Evolutionary conservation across 495 filamentous ascomycete genomes (phyloP), one percentile per base, ranked within the genome.

Genomic region (Xylaria flabelliformis): DNA sequence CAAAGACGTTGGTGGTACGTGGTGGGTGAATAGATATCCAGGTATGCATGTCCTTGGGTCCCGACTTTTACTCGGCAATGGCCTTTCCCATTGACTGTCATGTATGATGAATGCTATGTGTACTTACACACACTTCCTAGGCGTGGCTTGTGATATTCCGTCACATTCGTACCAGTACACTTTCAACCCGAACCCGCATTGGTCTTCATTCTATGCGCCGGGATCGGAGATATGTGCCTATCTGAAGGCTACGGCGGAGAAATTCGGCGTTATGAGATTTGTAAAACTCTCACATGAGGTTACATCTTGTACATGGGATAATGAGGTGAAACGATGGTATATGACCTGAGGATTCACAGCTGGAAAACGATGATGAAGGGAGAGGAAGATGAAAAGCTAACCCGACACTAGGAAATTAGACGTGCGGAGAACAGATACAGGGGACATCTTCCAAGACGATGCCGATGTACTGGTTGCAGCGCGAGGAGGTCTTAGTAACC

Each of bases 171-270:
- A 92, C 78, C 90, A 88, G 71, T 92, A 88, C 75, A 87, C 88
- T 5, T 92, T 92, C 72, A 90, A 90, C 39, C 89, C 90, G 15
- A 90, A 90, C 36, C 82, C 88, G 12, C 78, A 86, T 74, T 92
- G 91, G 90, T 86, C 88, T 5, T 80, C 87, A 39, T 85, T 91
- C 50, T 91, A 91, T 74, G 87, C 90, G 0, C 89, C 89, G 0
- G 89, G 91, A 67, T 83, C 84, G 61, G 91, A 92, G 75, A 88
- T 92, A 34, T 83, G 86, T 63, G 82, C 87, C 67, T 92, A 92
- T 72, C 83, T 92, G 6, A 80, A 84, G 42, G 73, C 80, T 4
- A 83, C 90, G 0, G 90, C 90, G 15, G 80, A 90, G 73, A 90
- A 87, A 73, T 91, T 84, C 75, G 85, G 86, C 1, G 87, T 89